Conservation (phyloP, 2,329 filamentous ascomycete genomes). For the Aureobasidium namibiae region DNA sequence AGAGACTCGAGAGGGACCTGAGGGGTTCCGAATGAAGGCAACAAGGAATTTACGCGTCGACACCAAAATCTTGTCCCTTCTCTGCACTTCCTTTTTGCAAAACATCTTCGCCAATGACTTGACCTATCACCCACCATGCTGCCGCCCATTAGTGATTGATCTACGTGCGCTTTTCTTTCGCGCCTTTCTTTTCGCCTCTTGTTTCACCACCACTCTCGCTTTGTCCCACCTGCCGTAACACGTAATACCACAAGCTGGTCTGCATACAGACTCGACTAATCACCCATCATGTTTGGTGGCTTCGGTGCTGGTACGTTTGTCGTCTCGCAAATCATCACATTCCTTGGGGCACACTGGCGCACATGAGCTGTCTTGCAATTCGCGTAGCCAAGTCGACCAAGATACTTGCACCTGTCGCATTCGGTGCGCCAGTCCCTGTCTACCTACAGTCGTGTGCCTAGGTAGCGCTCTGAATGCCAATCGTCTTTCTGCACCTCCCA, state of each 20-base stretch:
- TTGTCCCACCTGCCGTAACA: not conserved
- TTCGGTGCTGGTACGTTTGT: constrained; percentile 11
- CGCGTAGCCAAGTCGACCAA: not conserved
- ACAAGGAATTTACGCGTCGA: not conserved
- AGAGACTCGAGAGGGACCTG: too few species aligned
- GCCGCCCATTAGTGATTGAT: constrained; percentile 3
- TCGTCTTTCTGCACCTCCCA: not conserved
- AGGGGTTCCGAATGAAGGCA: not conserved
- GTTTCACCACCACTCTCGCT: not conserved
- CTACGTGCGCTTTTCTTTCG: not conserved
- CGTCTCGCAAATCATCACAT: not conserved
- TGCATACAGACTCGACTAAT: not conserved
- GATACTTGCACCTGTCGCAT: not conserved
- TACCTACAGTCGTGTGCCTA: not conserved
- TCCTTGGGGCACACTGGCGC: not conserved
- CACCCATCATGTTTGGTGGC: constrained; percentile 6
- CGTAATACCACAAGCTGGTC: not conserved
- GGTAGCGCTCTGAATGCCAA: constrained; percentile 7
- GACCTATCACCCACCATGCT: constrained; percentile 2
- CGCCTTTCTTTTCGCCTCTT: not conserved
- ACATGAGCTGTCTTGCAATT: not conserved
- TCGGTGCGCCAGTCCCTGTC: not conserved
- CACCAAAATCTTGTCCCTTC: not conserved
- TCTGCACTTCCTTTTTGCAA: not conserved
- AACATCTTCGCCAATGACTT: not conserved